Evolutionary conservation across 805 yeast genomes (phyloP).

Genomic region (Myxozyma sirexii): DNA sequence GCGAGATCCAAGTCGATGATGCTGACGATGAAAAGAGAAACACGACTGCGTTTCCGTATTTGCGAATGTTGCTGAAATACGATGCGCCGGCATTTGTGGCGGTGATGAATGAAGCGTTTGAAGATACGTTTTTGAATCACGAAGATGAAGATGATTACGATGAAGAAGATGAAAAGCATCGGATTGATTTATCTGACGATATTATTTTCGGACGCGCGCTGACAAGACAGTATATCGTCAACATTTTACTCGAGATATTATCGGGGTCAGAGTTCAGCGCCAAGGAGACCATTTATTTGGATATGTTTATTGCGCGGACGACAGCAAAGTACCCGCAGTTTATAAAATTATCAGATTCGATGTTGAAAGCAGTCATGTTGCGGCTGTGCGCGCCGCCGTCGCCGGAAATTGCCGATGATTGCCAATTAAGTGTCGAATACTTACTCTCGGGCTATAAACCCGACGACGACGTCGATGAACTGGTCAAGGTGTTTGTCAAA

Average conservation of each 20-base stretch:
- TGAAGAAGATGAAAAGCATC: constrained; percentile 48
- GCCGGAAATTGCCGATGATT: constrained; percentile 51
- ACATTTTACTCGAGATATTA: constrained; percentile 65
- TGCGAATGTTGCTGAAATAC: constrained; percentile 57
- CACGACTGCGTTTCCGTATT: constrained; percentile 69
- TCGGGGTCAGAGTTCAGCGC: constrained; percentile 39
- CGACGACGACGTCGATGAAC: constrained; percentile 45
- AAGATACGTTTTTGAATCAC: constrained; percentile 70
- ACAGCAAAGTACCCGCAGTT: constrained; percentile 86
- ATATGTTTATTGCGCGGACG: constrained; percentile 77
- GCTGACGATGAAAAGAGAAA: constrained; percentile 37
- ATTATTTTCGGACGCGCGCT: constrained; percentile 44
- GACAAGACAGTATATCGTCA: constrained; percentile 76
- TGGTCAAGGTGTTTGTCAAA: constrained; percentile 55
- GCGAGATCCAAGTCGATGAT: constrained; percentile 42
- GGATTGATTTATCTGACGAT: constrained; percentile 28
- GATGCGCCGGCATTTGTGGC: constrained; percentile 64
- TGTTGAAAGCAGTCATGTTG: constrained; percentile 52
- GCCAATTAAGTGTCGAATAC: constrained; percentile 76
- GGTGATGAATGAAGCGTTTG: constrained; percentile 79
- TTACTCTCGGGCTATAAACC: constrained; percentile 70
- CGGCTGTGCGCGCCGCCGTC: constrained; percentile 51
- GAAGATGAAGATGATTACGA: constrained; percentile 42
- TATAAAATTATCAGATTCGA: constrained; percentile 66
- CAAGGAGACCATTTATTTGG: constrained; percentile 44